These are phyloP conservation scores for Cercospora zeae-maydis DNA, from an alignment of 2,329 filamentous ascomycete genomes.

Conservation along the genomic window DNA sequence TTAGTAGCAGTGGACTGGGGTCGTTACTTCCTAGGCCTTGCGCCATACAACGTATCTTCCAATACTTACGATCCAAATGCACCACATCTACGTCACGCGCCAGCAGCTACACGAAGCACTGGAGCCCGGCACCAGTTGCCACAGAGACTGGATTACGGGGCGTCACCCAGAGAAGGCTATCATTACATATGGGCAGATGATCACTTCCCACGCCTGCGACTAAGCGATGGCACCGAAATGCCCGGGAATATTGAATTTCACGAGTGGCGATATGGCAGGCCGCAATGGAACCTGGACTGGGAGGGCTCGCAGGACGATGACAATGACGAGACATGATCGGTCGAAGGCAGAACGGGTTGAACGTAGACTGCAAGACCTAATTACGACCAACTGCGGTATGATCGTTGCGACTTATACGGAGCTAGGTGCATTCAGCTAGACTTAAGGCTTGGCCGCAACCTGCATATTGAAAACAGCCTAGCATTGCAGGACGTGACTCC, in stretches of 20 bases:
- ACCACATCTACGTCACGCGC: constrained; percentile 10
- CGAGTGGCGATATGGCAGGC: constrained; percentile 35
- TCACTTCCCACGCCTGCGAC: constrained; percentile 44
- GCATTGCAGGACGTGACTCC: not conserved
- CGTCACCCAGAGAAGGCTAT: constrained; percentile 33
- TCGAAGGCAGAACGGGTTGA: not conserved
- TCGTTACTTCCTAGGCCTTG: constrained; percentile 34
- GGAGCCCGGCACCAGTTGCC: constrained; percentile 21
- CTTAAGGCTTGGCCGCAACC: not conserved
- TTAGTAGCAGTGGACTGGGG: constrained; percentile 23
- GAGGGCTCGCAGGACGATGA: constrained; percentile 2
- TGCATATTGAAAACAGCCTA: constrained; percentile 2
- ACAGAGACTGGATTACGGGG: constrained; percentile 26
- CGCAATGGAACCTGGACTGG: constrained; percentile 32
- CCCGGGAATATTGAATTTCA: constrained; percentile 42
- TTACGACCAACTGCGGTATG: not conserved
- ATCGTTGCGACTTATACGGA: not conserved
- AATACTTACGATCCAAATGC: constrained; percentile 18
- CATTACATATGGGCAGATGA: constrained; percentile 42
- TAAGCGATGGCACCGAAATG: constrained; percentile 48
- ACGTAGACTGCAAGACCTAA: not conserved
- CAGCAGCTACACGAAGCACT: not conserved
- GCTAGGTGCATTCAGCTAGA: not conserved
- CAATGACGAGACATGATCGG: not conserved
- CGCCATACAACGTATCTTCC: constrained; percentile 26